phyloP scores from a whole-genome alignment of 441 rosid species.

The Populus tomentosa region DNA sequence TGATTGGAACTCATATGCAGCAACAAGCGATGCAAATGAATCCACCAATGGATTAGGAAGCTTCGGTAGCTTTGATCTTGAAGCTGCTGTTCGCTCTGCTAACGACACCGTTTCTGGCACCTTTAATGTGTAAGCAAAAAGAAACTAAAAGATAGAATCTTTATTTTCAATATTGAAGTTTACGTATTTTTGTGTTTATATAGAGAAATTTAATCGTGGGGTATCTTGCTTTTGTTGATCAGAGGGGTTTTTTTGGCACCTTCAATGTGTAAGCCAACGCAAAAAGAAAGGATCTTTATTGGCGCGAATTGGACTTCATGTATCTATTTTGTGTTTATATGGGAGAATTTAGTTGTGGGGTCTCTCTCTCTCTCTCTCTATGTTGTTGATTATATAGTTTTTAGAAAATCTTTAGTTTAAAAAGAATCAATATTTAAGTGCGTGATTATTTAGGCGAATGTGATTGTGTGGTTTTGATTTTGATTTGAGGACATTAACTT shows the following conservation, averaged over 20 bases:
- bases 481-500: neutral
- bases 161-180: neutral
- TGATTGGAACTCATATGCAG: conserved; percentile 86
- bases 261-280: neutral
- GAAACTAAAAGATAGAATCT: neutral
- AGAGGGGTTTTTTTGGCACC: neutral
- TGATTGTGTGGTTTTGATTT: neutral
- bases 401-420: neutral
- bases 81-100: conserved; percentile 80
- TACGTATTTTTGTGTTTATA: neutral
- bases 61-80: conserved; percentile 63
- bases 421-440: neutral
- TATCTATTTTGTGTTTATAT: neutral
- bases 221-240: neutral
- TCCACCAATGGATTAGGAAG: conserved; percentile 26
- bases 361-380: neutral
- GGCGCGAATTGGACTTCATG: neutral
- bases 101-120: conserved; percentile 80
- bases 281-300: neutral
- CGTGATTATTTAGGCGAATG: neutral
- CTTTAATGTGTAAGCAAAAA: conserved; percentile 62
- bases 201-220: neutral
- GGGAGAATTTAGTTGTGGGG: neutral
- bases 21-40: conserved; percentile 44
- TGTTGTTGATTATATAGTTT: neutral